Base-by-base conservation (phyloP, 176 grass and related monocot species). In the Tillandsia fasciculata region DNA sequence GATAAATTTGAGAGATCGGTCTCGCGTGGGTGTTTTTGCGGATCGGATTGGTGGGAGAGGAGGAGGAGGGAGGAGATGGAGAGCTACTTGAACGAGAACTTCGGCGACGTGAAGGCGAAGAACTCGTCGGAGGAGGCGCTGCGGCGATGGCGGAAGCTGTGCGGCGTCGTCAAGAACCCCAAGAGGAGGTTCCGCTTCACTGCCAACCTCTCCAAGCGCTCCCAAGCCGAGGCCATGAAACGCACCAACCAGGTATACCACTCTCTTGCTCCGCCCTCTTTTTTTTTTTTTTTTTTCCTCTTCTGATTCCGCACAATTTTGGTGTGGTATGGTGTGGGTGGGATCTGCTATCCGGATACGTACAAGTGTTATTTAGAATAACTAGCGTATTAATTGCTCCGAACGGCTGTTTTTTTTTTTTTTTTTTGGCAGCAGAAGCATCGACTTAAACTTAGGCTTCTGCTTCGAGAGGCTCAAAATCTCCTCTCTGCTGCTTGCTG, bases 171-270 rank as follows among this genome's bases (percentile, higher is more conserved):
- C 70, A 97, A 92, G 89, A 97, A 97, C 67, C 93, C 93, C 75
- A 97, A 92, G 84, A 80, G 93, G 0, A 80, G 93, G 1, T 97
- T 97, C 75, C 84, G 93, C 12, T 97, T 97, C 80, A 97, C 93
- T 14, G 89, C 93, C 68, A 97, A 83, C 77, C 80, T 83, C 48
- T 80, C 70, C 26, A 97, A 90, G 81, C 89, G 89, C 63, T 83
- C 67, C 27, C 84, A 97, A 78, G 89, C 79, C 9, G 65, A 87
- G 81, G 86, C 86, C 64, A 89, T 92, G 74, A 85, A 58, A 50
- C 77, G 52, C 63, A 85, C 88, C 52, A 97, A 92, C 26, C 84
- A 80, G 64, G 91, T 90, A 48, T 33, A 78, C 17, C 7, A 7
- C 4, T 17, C 28, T 71, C 50, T 42, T 18, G 10, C 70, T 53